Evolutionary conservation across 2,329 filamentous ascomycete genomes (phyloP).

Genomic region (Alternaria sp.): DNA sequence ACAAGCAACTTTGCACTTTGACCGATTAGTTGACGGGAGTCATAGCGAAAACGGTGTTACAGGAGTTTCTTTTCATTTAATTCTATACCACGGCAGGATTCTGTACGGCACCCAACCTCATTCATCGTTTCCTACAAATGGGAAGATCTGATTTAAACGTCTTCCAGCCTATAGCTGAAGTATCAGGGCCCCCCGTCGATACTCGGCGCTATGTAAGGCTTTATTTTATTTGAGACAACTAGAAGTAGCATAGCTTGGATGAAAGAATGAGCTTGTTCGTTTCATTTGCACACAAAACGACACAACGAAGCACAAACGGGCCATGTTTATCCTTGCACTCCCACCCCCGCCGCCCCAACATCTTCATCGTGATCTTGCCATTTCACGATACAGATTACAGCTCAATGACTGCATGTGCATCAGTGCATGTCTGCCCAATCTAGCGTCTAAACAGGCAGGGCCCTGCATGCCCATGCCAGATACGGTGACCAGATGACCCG

Average conservation of each 20-base stretch:
- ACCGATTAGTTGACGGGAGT: neutral
- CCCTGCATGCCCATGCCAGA: constrained; percentile 11
- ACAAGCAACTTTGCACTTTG: constrained; percentile 5
- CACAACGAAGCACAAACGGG: neutral
- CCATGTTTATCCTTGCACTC: neutral
- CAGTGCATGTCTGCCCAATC: constrained; percentile 12
- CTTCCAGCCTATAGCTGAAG: constrained; percentile 12
- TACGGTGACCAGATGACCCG: constrained; percentile 11
- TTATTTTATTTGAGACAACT: constrained; percentile 6
- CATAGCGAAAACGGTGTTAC: constrained; percentile 10
- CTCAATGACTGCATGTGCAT: constrained; percentile 6
- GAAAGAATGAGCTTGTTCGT: neutral
- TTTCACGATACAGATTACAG: constrained; percentile 4
- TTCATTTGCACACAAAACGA: neutral
- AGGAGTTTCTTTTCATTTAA: constrained; percentile 8
- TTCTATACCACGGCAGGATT: constrained; percentile 9
- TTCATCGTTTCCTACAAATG: neutral
- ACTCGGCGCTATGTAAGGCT: constrained; percentile 14
- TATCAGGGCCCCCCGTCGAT: constrained; percentile 7
- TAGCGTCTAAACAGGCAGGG: constrained; percentile 13
- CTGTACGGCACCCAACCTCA: neutral
- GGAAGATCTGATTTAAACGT: neutral
- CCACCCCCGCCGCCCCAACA: constrained; percentile 2
- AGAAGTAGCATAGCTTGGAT: constrained; percentile 9
- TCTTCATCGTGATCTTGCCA: neutral